These are phyloP conservation scores for Yarrowia yakushimensis DNA, from an alignment of 805 yeast genomes.

Conservation along the genomic window DNA sequence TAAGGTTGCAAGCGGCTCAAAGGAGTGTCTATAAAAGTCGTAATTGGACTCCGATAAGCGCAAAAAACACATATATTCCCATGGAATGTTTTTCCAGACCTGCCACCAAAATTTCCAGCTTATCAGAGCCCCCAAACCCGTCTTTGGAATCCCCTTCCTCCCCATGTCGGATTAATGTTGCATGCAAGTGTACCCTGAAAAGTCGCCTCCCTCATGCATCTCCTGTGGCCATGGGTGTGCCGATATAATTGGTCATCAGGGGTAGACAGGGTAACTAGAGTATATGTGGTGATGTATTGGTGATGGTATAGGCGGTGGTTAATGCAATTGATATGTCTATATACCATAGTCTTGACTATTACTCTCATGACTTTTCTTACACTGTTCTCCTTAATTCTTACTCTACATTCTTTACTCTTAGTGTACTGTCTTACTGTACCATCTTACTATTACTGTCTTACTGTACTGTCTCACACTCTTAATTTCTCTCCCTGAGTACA, in stretches of 20 bases:
- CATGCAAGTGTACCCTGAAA: slow-evolving; percentile 19
- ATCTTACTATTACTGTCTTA: too few species aligned
- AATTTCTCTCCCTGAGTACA: too few species aligned
- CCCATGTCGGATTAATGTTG: slow-evolving; percentile 24
- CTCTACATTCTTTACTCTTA: too few species aligned
- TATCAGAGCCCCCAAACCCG: neutral
- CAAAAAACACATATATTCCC: neutral
- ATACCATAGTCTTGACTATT: too few species aligned
- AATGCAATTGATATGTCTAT: too few species aligned
- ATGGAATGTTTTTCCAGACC: neutral
- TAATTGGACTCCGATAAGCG: neutral
- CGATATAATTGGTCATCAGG: slow-evolving; percentile 9
- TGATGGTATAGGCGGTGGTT: too few species aligned
- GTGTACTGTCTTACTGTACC: too few species aligned
- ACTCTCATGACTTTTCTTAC: too few species aligned
- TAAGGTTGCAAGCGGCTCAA: neutral
- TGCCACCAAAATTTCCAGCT: neutral
- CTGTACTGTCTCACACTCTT: too few species aligned
- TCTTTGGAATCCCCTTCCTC: too few species aligned
- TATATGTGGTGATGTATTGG: neutral
- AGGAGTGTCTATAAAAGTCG: too few species aligned
- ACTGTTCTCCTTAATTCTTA: too few species aligned
- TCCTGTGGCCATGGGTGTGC: neutral
- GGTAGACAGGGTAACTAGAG: neutral
- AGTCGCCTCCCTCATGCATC: neutral